Conservation (phyloP, 2,329 filamentous ascomycete genomes). For the Penicillium glabrum region DNA sequence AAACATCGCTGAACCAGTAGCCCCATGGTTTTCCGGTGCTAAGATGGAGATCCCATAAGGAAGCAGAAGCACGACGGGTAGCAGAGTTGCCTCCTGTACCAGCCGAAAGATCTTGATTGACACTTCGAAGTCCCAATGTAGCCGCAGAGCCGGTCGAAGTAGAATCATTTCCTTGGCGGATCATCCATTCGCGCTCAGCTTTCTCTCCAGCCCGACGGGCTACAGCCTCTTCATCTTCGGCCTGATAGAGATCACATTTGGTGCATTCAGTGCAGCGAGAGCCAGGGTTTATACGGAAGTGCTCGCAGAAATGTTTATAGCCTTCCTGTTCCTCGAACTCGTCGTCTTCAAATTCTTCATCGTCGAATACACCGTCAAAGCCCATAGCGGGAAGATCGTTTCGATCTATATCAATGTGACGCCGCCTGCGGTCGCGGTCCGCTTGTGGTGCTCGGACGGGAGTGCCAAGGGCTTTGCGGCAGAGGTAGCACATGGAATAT, state of each 20-base stretch:
- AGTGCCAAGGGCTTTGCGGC: conserved; percentile 64
- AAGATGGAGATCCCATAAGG: conserved; percentile 26
- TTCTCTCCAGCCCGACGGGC: conserved; percentile 68
- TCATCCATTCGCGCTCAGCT: conserved; percentile 70
- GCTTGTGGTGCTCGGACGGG: conserved; percentile 14
- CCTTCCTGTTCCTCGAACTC: conserved; percentile 60
- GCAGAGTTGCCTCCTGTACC: conserved; percentile 13
- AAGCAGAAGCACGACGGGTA: conserved; percentile 19
- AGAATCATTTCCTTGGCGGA: conserved; percentile 55
- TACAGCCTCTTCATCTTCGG: conserved; percentile 71
- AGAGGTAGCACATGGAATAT: conserved; percentile 98
- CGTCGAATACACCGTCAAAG: conserved; percentile 11
- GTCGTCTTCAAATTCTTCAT: conserved; percentile 16
- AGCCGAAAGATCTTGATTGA: conserved; percentile 30
- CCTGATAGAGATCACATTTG: conserved; percentile 70
- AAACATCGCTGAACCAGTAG: conserved; percentile 40
- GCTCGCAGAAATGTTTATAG: conserved; percentile 93
- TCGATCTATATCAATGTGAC: conserved; percentile 38
- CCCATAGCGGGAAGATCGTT: conserved; percentile 37
- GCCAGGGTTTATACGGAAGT: conserved; percentile 82
- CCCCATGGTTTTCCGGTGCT: conserved; percentile 24
- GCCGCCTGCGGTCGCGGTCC: conserved; percentile 5
- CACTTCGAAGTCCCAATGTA: conserved; percentile 18
- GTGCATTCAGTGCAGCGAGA: conserved; percentile 75
- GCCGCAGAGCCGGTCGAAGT: conserved; percentile 10